A percentile compares a stretch with the other conserved stretches of the same genome.
Conservation (phyloP, 306 rosid genomes). For the Cucumis melo region DNA sequence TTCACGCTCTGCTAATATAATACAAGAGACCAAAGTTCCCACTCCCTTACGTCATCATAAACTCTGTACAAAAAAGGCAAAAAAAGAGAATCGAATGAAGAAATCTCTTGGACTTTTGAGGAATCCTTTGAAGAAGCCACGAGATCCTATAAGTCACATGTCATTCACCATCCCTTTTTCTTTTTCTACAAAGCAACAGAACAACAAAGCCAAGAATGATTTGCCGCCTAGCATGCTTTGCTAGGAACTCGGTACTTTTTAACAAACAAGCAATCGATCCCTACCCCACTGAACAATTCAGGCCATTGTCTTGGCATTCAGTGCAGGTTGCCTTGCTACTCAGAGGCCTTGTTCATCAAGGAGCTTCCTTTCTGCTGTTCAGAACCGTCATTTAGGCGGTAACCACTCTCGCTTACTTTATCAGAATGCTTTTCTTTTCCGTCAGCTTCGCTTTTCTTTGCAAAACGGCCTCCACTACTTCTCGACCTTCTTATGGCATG, state of each 20-base stretch:
- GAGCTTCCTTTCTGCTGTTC: conserved; percentile 52
- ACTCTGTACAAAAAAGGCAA: background rate
- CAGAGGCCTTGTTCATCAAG: conserved; percentile 36
- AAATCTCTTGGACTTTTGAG: background rate
- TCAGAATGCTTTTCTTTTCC: conserved; percentile 22
- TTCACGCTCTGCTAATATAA: background rate
- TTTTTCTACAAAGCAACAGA: background rate
- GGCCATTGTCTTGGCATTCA: conserved; percentile 22
- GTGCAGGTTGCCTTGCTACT: conserved; percentile 20
- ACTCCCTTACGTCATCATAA: background rate
- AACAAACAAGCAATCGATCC: conserved; percentile 18
- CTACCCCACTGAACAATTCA: conserved; percentile 3
- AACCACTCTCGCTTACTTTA: conserved; percentile 35
- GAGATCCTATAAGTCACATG: background rate
- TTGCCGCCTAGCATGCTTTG: conserved; percentile 63
- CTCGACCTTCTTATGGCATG: conserved; percentile 93
- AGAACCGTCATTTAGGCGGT: conserved; percentile 33
- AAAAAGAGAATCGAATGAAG: background rate
- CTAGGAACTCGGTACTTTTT: conserved; percentile 22
- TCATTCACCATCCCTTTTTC: background rate
- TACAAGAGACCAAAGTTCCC: background rate
- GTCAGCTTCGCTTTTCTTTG: conserved; percentile 45
- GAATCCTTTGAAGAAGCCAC: background rate
- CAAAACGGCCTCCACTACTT: conserved; percentile 90
- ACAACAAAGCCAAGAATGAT: conserved; percentile 91